Base-by-base conservation (phyloP, 306 rosid species). In the Glycine tomentella region DNA sequence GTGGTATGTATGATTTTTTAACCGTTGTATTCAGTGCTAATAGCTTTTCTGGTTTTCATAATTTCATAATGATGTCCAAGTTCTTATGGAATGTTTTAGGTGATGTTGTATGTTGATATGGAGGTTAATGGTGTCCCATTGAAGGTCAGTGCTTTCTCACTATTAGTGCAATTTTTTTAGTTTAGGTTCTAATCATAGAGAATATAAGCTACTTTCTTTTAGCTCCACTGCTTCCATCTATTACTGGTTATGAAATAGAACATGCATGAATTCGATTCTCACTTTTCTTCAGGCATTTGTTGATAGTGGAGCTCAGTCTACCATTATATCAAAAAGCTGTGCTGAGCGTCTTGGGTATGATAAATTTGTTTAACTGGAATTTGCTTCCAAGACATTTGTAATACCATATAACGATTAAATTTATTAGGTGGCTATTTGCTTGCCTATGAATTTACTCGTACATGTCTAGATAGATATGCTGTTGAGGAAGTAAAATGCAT, bases 221-320 rank as follows among this genome's bases (percentile, higher is more conserved):
- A 61, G 63, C 72, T 31, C 20, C 53, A 48, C 16, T 12, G 51
- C 48, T 81, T 82, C 63, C 61, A 45, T 25, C 57, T 77, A 57
- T 73, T 56, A 49, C 56, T 34, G 5, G 48, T 7, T 64, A 36
- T 64, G 49, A 64, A 40, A 46, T 80, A 52, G 44, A 63, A 59
- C 51, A 72, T 66, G 75, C 50, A 64, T 55, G 5, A 31, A 72
- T 75, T 80, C 48, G 16, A 77, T 69, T 76, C 76, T 59, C 12
- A 57, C 81, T 77, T 80, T 70, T 65, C 75, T 85, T 80, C 88
- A 95, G 99, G 99, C 99, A 84, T 95, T 95, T 88, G 98, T 95
- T 74, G 99, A 95, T 75, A 95, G 99, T 79, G 99, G 99, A 85
- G 99, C 99, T 20, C 99, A 95, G 73, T 93, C 99, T 69, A 95